Evolutionary conservation across 2,329 filamentous ascomycete genomes (phyloP), one percentile per base, ranked within the genome.

Genomic region (Rhynchosporium graminicola): DNA sequence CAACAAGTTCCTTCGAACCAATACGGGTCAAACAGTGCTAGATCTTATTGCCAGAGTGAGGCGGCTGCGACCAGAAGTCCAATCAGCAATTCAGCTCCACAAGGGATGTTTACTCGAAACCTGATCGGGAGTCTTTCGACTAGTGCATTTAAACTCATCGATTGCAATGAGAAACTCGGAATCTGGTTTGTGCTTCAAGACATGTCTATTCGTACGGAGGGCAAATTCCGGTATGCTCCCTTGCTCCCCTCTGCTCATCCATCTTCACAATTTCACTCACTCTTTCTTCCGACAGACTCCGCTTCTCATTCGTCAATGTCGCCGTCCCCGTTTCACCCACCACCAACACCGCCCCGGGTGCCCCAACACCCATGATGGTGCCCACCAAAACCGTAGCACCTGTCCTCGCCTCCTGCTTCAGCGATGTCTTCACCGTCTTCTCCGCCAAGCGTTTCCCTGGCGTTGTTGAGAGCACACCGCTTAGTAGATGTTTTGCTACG

Each of bases 171-270:
- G 67, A 90, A 91, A 74, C 86, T 91, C 57, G 94, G 94, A 1
- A 92, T 97, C 67, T 99, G 94, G 94, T 99, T 99, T 72, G 90
- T 99, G 51, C 80, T 98, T 59, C 94, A 97, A 75, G 95, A 99
- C 77, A 80, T 99, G 48, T 97, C 92, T 71, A 94, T 99, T 38
- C 85, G 95, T 51, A 97, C 92, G 0, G 95, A 98, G 76, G 95
- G 95, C 10, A 85, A 82, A 63, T 99, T 98, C 76, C 84, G 94
- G 91, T 96, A 82, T 71, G 81, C 73, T 45, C 26, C 26, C 31
- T 45, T 26, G 33, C 9, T 15, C 12, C 5, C 36, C 36, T 29
- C 26, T 42, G 57, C 40, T 48, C 38, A 13, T 55, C 43, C 40
- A 31, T 47, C 42, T 31, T 26, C 58, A 20, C 20, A 20, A 20